A percentile compares a stretch with the other conserved stretches of the same genome.
Conservation (phyloP, 768 basidiomycete genomes). For the Ephemerocybe angulata region DNA sequence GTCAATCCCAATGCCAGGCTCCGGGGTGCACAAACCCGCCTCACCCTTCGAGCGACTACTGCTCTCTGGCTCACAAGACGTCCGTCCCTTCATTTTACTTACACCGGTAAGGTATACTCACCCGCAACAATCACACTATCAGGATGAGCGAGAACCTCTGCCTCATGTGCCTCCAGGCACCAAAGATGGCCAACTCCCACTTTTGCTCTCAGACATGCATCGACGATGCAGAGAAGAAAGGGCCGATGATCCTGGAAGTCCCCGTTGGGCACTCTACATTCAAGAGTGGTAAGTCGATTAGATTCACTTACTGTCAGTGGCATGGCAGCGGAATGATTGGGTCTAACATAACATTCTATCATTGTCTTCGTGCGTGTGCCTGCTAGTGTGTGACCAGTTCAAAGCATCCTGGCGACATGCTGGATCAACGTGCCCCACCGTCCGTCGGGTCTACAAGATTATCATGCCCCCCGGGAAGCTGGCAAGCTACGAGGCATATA, state of each 20-base stretch:
- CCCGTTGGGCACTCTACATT: slow-evolving; percentile 59
- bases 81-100: slow-evolving; percentile 16
- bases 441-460: slow-evolving; percentile 64
- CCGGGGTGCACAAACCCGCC: slow-evolving; percentile 45
- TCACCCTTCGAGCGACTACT: slow-evolving; percentile 42
- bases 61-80: slow-evolving; percentile 51
- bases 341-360: too few species aligned
- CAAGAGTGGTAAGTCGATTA: slow-evolving; percentile 46
- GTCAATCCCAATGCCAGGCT: slow-evolving; percentile 38
- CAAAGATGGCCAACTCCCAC: slow-evolving; percentile 53
- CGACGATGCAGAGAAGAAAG: slow-evolving; percentile 50
- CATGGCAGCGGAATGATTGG: background rate
- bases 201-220: slow-evolving; percentile 59
- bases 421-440: slow-evolving; percentile 51
- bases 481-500: slow-evolving; percentile 58
- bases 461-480: slow-evolving; percentile 45
- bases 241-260: slow-evolving; percentile 57
- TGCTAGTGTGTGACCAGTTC: slow-evolving; percentile 61
- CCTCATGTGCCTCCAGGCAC: slow-evolving; percentile 54
- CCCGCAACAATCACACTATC: slow-evolving; percentile 1
- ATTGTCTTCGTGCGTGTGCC: slow-evolving; percentile 2
- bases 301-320: background rate
- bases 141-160: slow-evolving; percentile 51
- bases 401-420: slow-evolving; percentile 65
- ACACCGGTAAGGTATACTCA: background rate